Evolutionary conservation across 495 filamentous ascomycete genomes (phyloP).

Genomic region (Tuber microsphaerosporum): DNA sequence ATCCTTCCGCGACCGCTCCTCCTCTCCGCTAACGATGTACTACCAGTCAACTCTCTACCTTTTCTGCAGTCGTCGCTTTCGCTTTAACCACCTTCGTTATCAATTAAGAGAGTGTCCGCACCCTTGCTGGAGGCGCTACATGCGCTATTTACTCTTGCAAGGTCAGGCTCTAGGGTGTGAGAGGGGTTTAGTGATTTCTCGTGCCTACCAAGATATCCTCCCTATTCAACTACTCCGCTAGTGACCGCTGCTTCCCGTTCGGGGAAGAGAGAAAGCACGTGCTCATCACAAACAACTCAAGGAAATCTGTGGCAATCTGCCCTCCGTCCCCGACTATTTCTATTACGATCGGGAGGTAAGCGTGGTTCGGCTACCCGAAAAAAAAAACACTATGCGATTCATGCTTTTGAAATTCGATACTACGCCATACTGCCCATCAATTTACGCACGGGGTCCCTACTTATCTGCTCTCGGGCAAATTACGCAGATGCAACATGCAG

Average conservation of each 20-base stretch:
- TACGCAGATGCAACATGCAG: constrained; percentile 52
- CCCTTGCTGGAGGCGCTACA: too few relatives aligned
- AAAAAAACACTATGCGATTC: constrained; percentile 53
- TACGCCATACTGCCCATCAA: constrained; percentile 56
- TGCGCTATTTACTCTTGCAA: too few relatives aligned
- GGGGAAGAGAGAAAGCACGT: constrained; percentile 41
- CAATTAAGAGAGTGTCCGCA: too few relatives aligned
- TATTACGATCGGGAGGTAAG: constrained; percentile 52
- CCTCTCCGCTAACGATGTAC: too few relatives aligned
- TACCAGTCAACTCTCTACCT: too few relatives aligned
- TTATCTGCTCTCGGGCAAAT: constrained; percentile 48
- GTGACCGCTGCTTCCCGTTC: constrained; percentile 21
- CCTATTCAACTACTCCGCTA: constrained; percentile 31
- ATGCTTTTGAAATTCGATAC: constrained; percentile 51
- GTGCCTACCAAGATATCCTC: constrained; percentile 50
- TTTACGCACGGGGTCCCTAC: constrained; percentile 47
- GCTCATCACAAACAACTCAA: constrained; percentile 49
- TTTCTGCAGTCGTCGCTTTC: too few relatives aligned
- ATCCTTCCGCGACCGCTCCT: too few relatives aligned
- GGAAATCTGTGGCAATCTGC: constrained; percentile 38
- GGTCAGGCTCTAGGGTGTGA: too few relatives aligned
- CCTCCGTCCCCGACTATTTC: constrained; percentile 48
- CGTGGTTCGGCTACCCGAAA: constrained; percentile 55
- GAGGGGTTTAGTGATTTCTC: constrained; percentile 48
- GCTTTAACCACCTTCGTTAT: too few relatives aligned